These are phyloP conservation scores for Malbranchea zuffiana DNA, from an alignment of 2,329 filamentous ascomycete genomes.

Conservation along the genomic window DNA sequence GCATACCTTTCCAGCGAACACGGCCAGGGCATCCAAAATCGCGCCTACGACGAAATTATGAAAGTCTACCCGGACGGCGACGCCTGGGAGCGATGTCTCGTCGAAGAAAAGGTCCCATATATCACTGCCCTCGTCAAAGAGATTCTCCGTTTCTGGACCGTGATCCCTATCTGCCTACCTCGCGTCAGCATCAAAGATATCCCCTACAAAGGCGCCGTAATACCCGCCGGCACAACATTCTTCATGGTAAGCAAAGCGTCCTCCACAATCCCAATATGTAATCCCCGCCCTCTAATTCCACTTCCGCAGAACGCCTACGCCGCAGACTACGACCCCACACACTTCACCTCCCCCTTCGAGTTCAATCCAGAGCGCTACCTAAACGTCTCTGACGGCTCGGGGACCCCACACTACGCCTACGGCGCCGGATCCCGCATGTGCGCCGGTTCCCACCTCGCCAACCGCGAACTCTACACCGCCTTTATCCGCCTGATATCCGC, in stretches of 20 bases:
- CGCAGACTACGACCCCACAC: constrained; percentile 58
- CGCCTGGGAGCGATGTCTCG: constrained; percentile 62
- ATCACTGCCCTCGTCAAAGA: constrained; percentile 70
- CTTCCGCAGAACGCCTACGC: constrained; percentile 55
- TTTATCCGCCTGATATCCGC: constrained; percentile 50
- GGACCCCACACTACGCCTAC: constrained; percentile 52
- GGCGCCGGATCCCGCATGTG: constrained; percentile 55
- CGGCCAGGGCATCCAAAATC: constrained; percentile 59
- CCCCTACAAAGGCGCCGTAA: constrained; percentile 52
- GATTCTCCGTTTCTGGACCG: constrained; percentile 64
- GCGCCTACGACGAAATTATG: constrained; percentile 59
- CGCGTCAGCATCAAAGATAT: constrained; percentile 63
- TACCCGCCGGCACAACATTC: constrained; percentile 67
- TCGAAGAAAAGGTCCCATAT: constrained; percentile 66
- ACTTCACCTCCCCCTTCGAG: constrained; percentile 52
- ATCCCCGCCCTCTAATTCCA: neutral
- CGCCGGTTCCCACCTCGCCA: constrained; percentile 52
- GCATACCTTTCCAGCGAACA: constrained; percentile 59
- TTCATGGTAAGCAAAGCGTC: constrained; percentile 54
- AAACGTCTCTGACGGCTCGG: constrained; percentile 39
- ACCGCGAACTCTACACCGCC: constrained; percentile 52
- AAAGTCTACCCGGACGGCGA: constrained; percentile 61
- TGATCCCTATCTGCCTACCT: constrained; percentile 68
- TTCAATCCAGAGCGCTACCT: constrained; percentile 66
- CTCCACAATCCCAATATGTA: constrained; percentile 1